A percentile compares a stretch with the other conserved stretches of the same genome.
These are phyloP conservation scores for Aspergillus sp. DNA, from an alignment of 2,329 filamentous ascomycete species.

Conservation along the genomic window DNA sequence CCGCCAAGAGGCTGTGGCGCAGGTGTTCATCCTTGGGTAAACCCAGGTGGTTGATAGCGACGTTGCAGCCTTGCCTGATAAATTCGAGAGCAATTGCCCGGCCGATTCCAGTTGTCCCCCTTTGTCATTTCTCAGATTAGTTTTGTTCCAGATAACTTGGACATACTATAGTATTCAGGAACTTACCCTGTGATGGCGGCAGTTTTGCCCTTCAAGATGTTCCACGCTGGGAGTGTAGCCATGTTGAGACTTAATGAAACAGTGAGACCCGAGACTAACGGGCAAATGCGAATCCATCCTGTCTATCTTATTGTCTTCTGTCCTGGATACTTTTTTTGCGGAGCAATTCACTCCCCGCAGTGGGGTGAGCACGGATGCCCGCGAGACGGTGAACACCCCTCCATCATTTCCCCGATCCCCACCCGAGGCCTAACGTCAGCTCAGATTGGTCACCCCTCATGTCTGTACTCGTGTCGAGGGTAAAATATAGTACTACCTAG, in stretches of 20 bases:
- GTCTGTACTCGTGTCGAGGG: conserved; percentile 7
- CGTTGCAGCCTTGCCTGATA: conserved; percentile 74
- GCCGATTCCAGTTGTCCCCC: conserved; percentile 81
- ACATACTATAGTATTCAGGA: no score
- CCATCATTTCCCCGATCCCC: neutral
- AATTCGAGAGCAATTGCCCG: conserved; percentile 79
- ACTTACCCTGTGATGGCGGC: conserved; percentile 76
- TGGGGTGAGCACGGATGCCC: neutral
- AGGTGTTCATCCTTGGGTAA: conserved; percentile 33
- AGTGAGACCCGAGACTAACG: neutral
- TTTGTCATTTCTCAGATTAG: no score
- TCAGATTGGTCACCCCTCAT: neutral
- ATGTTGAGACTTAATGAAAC: conserved; percentile 3
- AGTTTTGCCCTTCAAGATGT: conserved; percentile 71
- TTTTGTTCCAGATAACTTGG: no score
- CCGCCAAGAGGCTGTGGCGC: conserved; percentile 7
- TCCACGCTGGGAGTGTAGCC: conserved; percentile 28
- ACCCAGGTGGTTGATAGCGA: conserved; percentile 80
- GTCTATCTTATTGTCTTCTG: neutral
- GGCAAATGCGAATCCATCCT: neutral
- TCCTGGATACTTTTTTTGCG: neutral
- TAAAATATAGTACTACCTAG: neutral
- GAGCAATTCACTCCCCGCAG: neutral
- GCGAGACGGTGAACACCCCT: neutral
- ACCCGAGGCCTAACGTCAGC: neutral